Percentiles rank a stretch among this genome's conserved stretches.
Conservation (phyloP, 1,284 basidiomycete genomes). For the Trametes pubescens region DNA sequence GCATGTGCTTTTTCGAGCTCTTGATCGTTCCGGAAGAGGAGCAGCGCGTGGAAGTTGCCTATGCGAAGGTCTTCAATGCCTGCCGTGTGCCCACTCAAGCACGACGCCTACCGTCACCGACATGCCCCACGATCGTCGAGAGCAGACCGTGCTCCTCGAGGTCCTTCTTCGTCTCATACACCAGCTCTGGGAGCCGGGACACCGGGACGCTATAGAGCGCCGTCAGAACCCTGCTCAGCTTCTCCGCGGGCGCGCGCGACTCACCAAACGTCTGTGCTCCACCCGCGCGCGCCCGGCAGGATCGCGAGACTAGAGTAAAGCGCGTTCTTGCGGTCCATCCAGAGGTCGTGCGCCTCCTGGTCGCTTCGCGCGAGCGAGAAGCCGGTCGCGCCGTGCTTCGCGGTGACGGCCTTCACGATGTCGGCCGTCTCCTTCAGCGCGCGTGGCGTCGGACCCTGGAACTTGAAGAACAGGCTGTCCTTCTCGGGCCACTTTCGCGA, state of each 20-base stretch:
- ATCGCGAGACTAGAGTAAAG: conserved; percentile 76
- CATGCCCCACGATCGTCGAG: conserved; percentile 80
- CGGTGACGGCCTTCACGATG: conserved; percentile 63
- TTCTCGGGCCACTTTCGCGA: conserved; percentile 68
- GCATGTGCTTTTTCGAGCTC: conserved; percentile 60
- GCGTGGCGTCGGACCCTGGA: conserved; percentile 74
- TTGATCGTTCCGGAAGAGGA: conserved; percentile 70
- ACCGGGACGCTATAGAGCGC: conserved; percentile 71
- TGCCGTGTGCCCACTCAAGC: conserved; percentile 17
- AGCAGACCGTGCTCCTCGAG: conserved; percentile 64
- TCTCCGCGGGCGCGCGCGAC: conserved; percentile 36
- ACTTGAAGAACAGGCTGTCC: conserved; percentile 89
- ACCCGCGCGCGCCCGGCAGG: conserved; percentile 69
- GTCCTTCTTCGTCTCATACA: conserved; percentile 81
- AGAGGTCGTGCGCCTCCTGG: conserved; percentile 79
- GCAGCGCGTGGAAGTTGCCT: conserved; percentile 65
- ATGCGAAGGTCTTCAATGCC: background rate
- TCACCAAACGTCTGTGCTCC: conserved; percentile 89
- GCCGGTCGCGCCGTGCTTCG: conserved; percentile 72
- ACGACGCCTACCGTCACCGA: conserved; percentile 78
- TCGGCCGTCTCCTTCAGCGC: conserved; percentile 72
- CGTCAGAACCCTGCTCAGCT: background rate
- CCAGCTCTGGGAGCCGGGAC: conserved; percentile 78
- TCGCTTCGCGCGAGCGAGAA: conserved; percentile 76
- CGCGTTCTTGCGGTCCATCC: conserved; percentile 89